Evolutionary conservation across 139 green algal species (phyloP).

Genomic region (Coelastrella sp.): DNA sequence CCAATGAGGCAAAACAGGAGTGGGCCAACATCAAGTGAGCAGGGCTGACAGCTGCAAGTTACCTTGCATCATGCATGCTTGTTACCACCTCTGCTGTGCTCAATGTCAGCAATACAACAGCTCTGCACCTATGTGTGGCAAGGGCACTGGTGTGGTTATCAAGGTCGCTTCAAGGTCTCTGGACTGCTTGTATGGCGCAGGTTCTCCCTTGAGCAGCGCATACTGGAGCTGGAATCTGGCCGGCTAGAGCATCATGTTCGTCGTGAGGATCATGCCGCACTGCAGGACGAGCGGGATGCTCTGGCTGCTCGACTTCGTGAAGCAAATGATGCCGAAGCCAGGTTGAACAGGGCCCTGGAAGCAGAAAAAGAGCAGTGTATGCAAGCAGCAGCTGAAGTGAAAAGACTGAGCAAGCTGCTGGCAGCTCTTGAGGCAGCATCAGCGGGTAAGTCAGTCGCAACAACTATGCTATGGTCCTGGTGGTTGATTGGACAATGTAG

Average conservation of each 20-base stretch:
- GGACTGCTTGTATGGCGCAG: slow-evolving; percentile 8
- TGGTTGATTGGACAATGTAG: background rate
- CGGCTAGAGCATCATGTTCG: slow-evolving; percentile 53
- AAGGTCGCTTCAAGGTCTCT: no score
- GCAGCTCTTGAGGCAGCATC: slow-evolving; percentile 23
- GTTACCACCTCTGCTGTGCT: no score
- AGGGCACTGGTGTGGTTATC: no score
- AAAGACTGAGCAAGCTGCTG: slow-evolving; percentile 35
- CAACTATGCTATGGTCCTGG: background rate
- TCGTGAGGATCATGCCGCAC: slow-evolving; percentile 48
- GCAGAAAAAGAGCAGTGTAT: slow-evolving; percentile 51
- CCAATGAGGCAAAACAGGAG: slow-evolving; percentile 63
- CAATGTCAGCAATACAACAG: no score
- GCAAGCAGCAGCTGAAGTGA: slow-evolving; percentile 20
- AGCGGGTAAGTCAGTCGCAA: slow-evolving; percentile 1
- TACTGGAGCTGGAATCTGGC: slow-evolving; percentile 55
- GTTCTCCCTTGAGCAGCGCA: slow-evolving; percentile 57
- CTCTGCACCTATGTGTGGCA: no score
- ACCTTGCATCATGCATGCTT: no score
- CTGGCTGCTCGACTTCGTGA: slow-evolving; percentile 48
- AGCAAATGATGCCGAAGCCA: no score
- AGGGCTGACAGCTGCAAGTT: no score
- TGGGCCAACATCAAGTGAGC: slow-evolving; percentile 41
- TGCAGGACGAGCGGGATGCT: slow-evolving; percentile 50
- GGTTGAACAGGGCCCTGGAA: slow-evolving; percentile 45